A percentile compares a stretch with the other conserved stretches of the same genome.
Evolutionary conservation across 345 rosid genomes (phyloP).

Genomic region (Camelina sativa): DNA sequence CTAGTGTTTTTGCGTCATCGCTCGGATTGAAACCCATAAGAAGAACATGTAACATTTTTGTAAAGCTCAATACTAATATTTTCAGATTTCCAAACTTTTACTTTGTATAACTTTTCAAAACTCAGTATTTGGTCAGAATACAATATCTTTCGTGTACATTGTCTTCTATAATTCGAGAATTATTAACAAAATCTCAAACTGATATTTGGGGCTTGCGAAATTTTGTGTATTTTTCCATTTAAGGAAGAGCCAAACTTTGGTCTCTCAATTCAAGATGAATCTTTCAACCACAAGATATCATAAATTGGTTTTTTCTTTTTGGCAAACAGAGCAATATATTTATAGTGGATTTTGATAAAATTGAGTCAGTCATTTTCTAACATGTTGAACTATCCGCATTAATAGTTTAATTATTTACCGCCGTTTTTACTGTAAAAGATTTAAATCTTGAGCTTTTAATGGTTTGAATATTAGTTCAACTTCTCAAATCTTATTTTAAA

Average conservation of each 20-base stretch:
- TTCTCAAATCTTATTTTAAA: not conserved
- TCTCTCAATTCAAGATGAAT: not conserved
- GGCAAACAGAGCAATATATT: not conserved
- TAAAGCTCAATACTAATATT: too few species aligned
- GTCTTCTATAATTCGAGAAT: too few species aligned
- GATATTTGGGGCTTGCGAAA: too few species aligned
- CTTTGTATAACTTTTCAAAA: too few species aligned
- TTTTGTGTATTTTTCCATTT: too few species aligned
- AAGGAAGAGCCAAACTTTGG: too few species aligned
- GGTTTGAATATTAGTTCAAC: conserved; percentile 4
- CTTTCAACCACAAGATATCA: not conserved
- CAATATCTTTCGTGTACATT: too few species aligned
- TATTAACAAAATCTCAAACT: too few species aligned
- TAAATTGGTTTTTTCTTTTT: not conserved
- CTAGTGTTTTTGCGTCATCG: not conserved
- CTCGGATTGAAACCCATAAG: too few species aligned
- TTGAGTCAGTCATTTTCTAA: not conserved
- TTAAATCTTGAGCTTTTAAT: not conserved
- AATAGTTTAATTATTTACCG: not conserved
- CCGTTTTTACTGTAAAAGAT: not conserved
- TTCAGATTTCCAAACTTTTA: too few species aligned
- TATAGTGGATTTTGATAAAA: not conserved
- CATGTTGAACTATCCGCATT: not conserved
- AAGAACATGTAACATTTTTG: too few species aligned
- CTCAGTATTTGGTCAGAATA: too few species aligned